Evolutionary conservation across 2,329 filamentous ascomycete genomes (phyloP).

Genomic region (Pyrenochaeta sp.): DNA sequence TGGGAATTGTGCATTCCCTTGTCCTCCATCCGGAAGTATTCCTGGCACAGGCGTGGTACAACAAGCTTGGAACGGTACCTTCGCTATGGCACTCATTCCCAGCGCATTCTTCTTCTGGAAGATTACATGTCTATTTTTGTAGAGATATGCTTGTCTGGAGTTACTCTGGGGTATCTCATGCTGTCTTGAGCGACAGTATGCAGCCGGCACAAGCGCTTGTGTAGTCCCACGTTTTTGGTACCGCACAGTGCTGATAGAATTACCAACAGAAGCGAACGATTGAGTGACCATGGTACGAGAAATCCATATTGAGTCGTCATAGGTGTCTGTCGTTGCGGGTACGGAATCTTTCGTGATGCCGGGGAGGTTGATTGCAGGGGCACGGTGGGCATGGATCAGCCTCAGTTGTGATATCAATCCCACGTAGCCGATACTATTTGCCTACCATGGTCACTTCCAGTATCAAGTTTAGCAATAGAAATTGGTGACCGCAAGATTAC

Average conservation of each 20-base stretch:
- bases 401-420: background rate
- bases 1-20: constrained; percentile 6
- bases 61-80: constrained; percentile 2
- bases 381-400: too few species aligned
- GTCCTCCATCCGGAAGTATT: constrained; percentile 3
- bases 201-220: constrained; percentile 6
- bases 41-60: constrained; percentile 2
- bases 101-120: constrained; percentile 15
- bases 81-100: background rate
- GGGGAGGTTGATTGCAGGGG: background rate
- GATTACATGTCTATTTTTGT: constrained; percentile 5
- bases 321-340: background rate
- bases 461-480: background rate
- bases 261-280: background rate
- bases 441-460: background rate
- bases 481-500: background rate
- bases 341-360: background rate
- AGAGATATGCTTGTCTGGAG: background rate
- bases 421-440: background rate
- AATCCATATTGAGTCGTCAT: background rate
- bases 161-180: constrained; percentile 3
- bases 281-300: background rate
- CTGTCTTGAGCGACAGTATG: constrained; percentile 10
- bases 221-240: background rate
- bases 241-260: background rate